Conservation (phyloP, 108 stramenopile genomes). For the Mayamaea pseudoterrestris region DNA sequence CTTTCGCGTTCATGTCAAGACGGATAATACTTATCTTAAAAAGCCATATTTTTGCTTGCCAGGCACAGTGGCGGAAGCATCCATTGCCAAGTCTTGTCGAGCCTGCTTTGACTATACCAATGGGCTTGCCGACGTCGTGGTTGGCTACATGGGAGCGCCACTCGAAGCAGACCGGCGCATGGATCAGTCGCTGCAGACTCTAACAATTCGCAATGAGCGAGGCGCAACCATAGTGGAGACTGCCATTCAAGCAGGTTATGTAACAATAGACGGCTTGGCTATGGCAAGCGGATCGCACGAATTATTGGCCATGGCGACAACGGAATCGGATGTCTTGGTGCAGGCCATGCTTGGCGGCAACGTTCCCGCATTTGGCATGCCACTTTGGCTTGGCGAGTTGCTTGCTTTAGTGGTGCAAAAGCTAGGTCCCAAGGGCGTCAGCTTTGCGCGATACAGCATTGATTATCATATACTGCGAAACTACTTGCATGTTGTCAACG, state of each 20-base stretch:
- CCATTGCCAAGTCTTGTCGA: slow-evolving; percentile 65
- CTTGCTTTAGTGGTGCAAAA: slow-evolving; percentile 43
- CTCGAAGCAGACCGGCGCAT: slow-evolving; percentile 22
- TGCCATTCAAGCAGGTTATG: slow-evolving; percentile 27
- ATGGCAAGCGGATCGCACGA: slow-evolving; percentile 47
- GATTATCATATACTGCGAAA: slow-evolving; percentile 78
- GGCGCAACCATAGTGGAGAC: slow-evolving; percentile 52
- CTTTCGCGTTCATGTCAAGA: slow-evolving; percentile 70
- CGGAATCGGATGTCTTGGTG: slow-evolving; percentile 49
- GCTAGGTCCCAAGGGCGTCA: slow-evolving; percentile 59
- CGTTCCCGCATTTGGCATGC: slow-evolving; percentile 48
- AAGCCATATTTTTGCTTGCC: slow-evolving; percentile 72
- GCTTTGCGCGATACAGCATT: slow-evolving; percentile 68
- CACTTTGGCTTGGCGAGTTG: slow-evolving; percentile 43
- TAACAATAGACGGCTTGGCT: slow-evolving; percentile 30
- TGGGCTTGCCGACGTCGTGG: slow-evolving; percentile 70
- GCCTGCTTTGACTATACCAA: slow-evolving; percentile 82
- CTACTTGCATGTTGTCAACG: slow-evolving; percentile 49
- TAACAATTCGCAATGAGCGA: slow-evolving; percentile 57
- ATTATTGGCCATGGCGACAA: slow-evolving; percentile 42
- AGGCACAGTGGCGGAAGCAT: slow-evolving; percentile 57
- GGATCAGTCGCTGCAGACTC: slow-evolving; percentile 54
- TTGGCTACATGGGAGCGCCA: slow-evolving; percentile 80
- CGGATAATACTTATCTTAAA: slow-evolving; percentile 38
- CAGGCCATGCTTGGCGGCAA: slow-evolving; percentile 37